Evolutionary conservation across 768 basidiomycete species (phyloP).

Genomic region (Rhodotorula toruloides): DNA sequence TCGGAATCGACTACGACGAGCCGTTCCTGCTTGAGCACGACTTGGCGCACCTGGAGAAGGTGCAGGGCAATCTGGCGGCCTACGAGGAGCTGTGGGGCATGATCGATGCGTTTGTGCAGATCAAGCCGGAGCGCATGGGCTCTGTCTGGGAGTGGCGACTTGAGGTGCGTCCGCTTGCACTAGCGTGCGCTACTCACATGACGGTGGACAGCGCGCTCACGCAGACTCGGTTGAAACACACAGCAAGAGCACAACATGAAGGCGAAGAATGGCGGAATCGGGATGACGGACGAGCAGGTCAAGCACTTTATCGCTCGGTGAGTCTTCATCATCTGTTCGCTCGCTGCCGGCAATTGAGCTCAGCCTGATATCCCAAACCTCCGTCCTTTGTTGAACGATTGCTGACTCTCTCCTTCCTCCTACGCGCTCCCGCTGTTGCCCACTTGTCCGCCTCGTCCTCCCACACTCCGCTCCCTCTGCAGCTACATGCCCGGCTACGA

Average conservation of each 20-base stretch:
- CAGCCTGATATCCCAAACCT: neutral
- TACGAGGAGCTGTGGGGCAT: slow-evolving; percentile 66
- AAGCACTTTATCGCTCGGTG: slow-evolving; percentile 51
- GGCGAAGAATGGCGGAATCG: slow-evolving; percentile 69
- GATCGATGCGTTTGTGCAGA: slow-evolving; percentile 74
- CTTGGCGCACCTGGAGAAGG: slow-evolving; percentile 55
- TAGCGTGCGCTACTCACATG: neutral
- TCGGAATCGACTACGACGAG: slow-evolving; percentile 18
- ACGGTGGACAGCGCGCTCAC: neutral
- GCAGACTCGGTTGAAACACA: neutral
- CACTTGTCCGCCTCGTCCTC: neutral
- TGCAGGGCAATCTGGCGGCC: slow-evolving; percentile 60
- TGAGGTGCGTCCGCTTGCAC: slow-evolving; percentile 27
- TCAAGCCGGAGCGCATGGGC: slow-evolving; percentile 47
- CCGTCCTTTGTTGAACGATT: neutral
- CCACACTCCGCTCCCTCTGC: slow-evolving; percentile 48
- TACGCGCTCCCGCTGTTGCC: neutral
- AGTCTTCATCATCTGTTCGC: neutral
- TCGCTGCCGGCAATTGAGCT: neutral
- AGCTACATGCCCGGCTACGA: slow-evolving; percentile 93
- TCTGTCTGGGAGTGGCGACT: slow-evolving; percentile 82
- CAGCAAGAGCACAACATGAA: slow-evolving; percentile 91
- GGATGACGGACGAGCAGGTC: slow-evolving; percentile 80
- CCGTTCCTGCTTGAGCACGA: slow-evolving; percentile 39
- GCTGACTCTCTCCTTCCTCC: neutral